These are phyloP conservation scores for Eucalyptus pauciflora DNA, from an alignment of 345 rosid genomes.

Conservation along the genomic window DNA sequence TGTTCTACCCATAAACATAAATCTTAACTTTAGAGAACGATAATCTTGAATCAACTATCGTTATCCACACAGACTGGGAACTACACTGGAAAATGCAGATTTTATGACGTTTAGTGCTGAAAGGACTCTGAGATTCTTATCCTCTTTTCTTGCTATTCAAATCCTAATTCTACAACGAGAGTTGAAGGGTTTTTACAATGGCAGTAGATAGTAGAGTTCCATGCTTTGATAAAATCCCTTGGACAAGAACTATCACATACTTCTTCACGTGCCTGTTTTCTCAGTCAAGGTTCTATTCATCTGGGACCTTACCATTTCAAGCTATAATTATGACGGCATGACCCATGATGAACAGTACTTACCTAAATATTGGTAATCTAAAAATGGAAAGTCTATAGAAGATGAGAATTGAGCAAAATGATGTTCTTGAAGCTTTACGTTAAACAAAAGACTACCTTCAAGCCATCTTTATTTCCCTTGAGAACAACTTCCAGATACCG, in stretches of 20 bases:
- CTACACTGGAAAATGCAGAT: neutral
- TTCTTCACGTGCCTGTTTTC: neutral
- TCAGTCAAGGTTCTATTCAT: neutral
- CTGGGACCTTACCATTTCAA: neutral
- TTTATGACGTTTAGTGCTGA: neutral
- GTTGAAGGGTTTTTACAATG: neutral
- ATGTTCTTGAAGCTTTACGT: neutral
- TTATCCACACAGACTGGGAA: neutral
- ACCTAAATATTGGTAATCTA: neutral
- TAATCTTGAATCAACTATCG: neutral
- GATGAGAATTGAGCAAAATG: neutral
- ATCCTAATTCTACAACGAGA: neutral
- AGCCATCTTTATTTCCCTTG: slow-evolving; percentile 94
- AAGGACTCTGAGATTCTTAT: neutral
- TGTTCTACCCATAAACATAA: neutral
- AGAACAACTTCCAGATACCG: slow-evolving; percentile 82
- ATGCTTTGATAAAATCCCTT: neutral
- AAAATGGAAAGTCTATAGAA: neutral
- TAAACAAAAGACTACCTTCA: slow-evolving; percentile 41
- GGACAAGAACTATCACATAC: neutral
- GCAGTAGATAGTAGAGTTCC: neutral
- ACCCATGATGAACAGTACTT: neutral
- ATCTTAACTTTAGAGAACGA: neutral
- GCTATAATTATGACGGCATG: neutral
- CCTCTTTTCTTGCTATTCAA: neutral